These are phyloP conservation scores for Calonectria multiphialidica DNA, from an alignment of 2,329 filamentous ascomycete genomes.

Conservation along the genomic window DNA sequence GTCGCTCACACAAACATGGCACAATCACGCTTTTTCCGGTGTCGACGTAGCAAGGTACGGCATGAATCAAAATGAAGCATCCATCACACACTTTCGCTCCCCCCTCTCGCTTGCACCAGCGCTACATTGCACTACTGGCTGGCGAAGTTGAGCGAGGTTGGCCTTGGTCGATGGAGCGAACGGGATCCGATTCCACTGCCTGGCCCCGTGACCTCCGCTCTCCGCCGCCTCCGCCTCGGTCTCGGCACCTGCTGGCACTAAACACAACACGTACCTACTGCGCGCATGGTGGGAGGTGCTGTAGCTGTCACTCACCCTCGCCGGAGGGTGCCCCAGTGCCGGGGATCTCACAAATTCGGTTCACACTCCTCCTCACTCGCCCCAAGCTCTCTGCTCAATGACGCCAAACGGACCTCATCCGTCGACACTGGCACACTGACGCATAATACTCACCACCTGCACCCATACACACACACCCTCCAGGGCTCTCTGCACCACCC, in stretches of 20 bases:
- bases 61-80: background rate
- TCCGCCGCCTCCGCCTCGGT: constrained; percentile 20
- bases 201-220: constrained; percentile 19
- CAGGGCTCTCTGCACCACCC: constrained; percentile 8
- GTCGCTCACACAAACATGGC: constrained; percentile 5
- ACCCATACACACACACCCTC: constrained; percentile 15
- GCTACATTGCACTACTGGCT: background rate
- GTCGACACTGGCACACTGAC: background rate
- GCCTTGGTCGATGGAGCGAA: background rate
- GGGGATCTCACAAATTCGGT: background rate
- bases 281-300: background rate
- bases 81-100: background rate
- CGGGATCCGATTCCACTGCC: background rate
- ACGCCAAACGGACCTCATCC: constrained; percentile 15
- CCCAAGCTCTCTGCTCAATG: constrained; percentile 6
- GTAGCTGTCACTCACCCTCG: constrained; percentile 1
- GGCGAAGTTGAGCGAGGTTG: constrained; percentile 4
- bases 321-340: background rate
- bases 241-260: constrained; percentile 1
- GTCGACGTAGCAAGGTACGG: constrained; percentile 4
- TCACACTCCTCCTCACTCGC: background rate
- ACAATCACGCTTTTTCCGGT: background rate
- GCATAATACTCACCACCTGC: constrained; percentile 3
- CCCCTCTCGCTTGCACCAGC: background rate
- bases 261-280: background rate